Conservation (phyloP, 768 basidiomycete genomes). For the Calocera viscosa region DNA sequence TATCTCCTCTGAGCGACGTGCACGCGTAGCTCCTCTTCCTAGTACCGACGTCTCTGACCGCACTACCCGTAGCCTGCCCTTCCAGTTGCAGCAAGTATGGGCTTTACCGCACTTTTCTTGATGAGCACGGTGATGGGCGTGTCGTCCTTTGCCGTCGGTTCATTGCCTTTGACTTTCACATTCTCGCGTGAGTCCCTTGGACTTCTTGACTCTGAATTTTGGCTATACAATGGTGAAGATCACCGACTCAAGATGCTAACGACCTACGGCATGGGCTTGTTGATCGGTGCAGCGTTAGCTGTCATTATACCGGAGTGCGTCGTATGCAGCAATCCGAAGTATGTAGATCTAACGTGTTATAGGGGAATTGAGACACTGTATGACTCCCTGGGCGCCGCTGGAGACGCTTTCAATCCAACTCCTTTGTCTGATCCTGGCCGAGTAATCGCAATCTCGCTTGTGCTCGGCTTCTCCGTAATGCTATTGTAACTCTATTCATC, state of each 20-base stretch:
- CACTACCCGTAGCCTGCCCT: neutral
- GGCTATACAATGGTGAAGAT: conserved; percentile 31
- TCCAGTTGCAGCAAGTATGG: neutral
- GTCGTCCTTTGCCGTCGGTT: neutral
- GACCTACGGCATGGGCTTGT: conserved; percentile 63
- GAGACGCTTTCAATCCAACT: conserved; percentile 10
- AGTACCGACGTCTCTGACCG: neutral
- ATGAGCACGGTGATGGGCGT: conserved; percentile 8
- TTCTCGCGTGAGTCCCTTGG: conserved; percentile 8
- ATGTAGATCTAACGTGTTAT: neutral
- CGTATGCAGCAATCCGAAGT: neutral
- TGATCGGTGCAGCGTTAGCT: conserved; percentile 80
- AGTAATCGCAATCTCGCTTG: conserved; percentile 48
- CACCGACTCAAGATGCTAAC: conserved; percentile 37
- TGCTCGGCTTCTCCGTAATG: conserved; percentile 43
- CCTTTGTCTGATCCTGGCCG: conserved; percentile 32
- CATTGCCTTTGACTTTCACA: conserved; percentile 2
- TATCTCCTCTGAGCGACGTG: neutral
- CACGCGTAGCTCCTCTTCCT: neutral
- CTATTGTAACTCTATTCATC: conserved; percentile 29
- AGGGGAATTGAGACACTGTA: conserved; percentile 61
- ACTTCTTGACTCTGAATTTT: conserved; percentile 1
- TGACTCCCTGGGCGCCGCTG: conserved; percentile 26
- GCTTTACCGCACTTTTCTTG: neutral
- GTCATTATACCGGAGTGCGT: conserved; percentile 90